Evolutionary conservation across 768 basidiomycete species (phyloP), one percentile per base, ranked within the genome.

Genomic region (Pleurotus eryngii): DNA sequence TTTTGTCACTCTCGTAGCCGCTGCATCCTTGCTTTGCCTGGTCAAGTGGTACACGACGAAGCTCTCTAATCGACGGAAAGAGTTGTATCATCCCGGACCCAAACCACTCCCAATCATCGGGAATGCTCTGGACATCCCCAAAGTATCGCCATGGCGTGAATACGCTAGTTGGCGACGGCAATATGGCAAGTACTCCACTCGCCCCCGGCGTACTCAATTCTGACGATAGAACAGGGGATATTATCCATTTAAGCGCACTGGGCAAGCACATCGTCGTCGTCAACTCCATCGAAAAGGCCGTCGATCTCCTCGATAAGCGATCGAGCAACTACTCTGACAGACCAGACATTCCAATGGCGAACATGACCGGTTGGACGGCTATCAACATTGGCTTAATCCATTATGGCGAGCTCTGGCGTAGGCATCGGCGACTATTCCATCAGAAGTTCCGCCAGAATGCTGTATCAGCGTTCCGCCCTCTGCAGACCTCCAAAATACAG

Each of bases 251-350:
- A 39, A 68, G 63, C 50, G 67, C 72, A 26, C 63, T 75, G 5
- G 75, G 75, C 17, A 65, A 67, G 46, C 64, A 64, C 17, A 62
- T 75, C 18, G 61, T 77, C 46, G 67, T 76, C 35, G 63, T 76
- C 49, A 76, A 76, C 59, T 65, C 70, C 12, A 48, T 66, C 15
- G 57, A 72, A 26, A 64, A 72, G 4, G 72, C 70, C 3, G 58
- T 61, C 24, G 75, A 76, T 14, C 68, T 77, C 15, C 70, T 76
- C 35, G 75, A 76, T 46, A 74, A 68, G 49, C 67, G 73, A 8
- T 73, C 68, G 18, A 17, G 56, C 53, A 73, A 74, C 30, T 77
- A 76, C 53, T 76, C 76, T 6, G 72, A 74, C 56, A 46, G 55
- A 20, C 55, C 55, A 5, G 42, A 56, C 46, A 56, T 56, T 26